These are phyloP conservation scores for Chamaecrista fasciculata DNA, from an alignment of 306 rosid genomes.

Conservation along the genomic window DNA sequence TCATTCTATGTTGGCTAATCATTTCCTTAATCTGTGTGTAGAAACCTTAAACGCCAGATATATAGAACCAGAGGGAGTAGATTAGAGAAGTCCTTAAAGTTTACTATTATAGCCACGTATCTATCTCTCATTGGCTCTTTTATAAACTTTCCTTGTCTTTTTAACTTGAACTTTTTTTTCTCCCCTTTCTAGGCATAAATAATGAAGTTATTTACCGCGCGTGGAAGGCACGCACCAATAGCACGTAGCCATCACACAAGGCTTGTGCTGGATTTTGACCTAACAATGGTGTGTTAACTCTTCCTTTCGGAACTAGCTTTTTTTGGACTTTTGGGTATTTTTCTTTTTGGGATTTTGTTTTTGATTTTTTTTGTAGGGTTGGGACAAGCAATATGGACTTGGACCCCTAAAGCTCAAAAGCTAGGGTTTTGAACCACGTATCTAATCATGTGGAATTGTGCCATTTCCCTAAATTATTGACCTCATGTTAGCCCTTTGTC, in stretches of 20 bases:
- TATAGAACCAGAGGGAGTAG: too few relatives aligned
- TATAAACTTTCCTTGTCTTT: not conserved
- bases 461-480: conserved; percentile 3
- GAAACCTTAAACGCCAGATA: too few relatives aligned
- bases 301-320: too few relatives aligned
- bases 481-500: conserved; percentile 2
- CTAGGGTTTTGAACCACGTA: conserved; percentile 6
- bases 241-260: conserved; percentile 14
- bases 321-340: conserved; percentile 35
- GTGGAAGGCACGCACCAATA: conserved; percentile 35
- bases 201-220: not conserved
- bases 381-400: conserved; percentile 12
- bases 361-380: too few relatives aligned
- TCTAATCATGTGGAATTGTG: not conserved
- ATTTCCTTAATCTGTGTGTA: too few relatives aligned
- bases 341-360: conserved; percentile 6
- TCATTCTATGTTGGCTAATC: too few relatives aligned
- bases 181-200: not conserved
- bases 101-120: too few relatives aligned
- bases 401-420: not conserved
- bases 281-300: conserved; percentile 47
- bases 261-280: conserved; percentile 7
- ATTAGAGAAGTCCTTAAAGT: too few relatives aligned
- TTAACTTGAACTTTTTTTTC: not conserved
- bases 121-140: not conserved